Base-by-base conservation (phyloP, 2,329 filamentous ascomycete species). In the Aspergillus calidoustus region DNA sequence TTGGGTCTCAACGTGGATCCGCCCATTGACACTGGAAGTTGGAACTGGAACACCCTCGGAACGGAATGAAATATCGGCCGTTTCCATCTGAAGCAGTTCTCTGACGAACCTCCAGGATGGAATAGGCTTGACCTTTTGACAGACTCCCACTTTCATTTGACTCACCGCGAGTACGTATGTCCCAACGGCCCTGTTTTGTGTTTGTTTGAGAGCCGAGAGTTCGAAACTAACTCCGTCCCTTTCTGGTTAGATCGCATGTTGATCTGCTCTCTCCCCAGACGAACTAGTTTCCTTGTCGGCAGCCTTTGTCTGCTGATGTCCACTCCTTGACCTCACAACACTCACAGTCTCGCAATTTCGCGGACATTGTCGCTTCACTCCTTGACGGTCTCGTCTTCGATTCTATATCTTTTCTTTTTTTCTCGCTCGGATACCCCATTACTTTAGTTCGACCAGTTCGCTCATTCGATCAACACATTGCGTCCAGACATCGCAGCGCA, bases 281-380 rank as follows among this genome's bases (percentile, higher is more conserved):
- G 19, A 52, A 19, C 13, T 54, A 46, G 25, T 55, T 46, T 56
- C 47, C 57, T 55, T 58, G 54, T 61, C 59, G 59, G 49, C 59
- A 58, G 54, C 43, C 38, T 58, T 22, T 54, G 30, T 49, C 56
- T 58, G 59, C 53, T 58, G 59, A 61, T 58, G 59, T 61, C 59
- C 59, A 46, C 59, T 61, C 59, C 44, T 61, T 61, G 59, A 61
- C 56, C 50, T 56, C 48, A 31, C 30, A n/a, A 41, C 34, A 15
- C 15, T 41, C 25, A 28, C 28, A 30, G 23, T 43, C 30, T 48
- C 34, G 38, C 44, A 52, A 48, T 41, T 41, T 41, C 1, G 34
- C 13, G 56, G 41, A 23, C 49, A 48, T 59, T 59, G 57, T 53
- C 43, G 41, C 50, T 25, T 52, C 57, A 49, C 49, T 59, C 57